These are phyloP conservation scores for Cadophora sp. DNA, from an alignment of 2,329 filamentous ascomycete genomes.

Conservation along the genomic window DNA sequence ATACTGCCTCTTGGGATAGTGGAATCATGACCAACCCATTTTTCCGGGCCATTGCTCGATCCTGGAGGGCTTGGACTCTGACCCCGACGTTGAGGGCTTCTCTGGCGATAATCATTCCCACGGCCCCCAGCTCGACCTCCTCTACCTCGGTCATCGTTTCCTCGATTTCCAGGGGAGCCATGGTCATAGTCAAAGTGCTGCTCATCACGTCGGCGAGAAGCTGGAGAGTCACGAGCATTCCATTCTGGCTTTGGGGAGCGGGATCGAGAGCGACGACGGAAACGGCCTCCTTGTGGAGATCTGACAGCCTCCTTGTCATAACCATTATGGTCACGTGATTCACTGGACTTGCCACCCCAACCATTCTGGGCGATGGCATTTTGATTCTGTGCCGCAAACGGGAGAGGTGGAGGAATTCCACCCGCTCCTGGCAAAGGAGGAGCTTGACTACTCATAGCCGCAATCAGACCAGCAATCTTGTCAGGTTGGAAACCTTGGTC, in stretches of 20 bases:
- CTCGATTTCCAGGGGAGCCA: conserved; percentile 67
- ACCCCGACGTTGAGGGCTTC: conserved; percentile 77
- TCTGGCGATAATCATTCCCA: conserved; percentile 80
- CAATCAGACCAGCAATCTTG: conserved; percentile 65
- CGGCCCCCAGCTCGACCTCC: conserved; percentile 56
- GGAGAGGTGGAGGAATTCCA: conserved; percentile 42
- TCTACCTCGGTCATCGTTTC: conserved; percentile 61
- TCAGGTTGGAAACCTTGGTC: conserved; percentile 80
- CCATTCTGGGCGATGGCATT: conserved; percentile 48
- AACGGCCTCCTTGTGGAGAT: conserved; percentile 62
- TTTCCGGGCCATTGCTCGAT: conserved; percentile 58
- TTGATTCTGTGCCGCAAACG: conserved; percentile 38
- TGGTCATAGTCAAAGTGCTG: conserved; percentile 72
- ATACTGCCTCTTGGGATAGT: conserved; percentile 78
- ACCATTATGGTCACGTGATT: conserved; percentile 61
- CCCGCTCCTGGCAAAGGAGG: conserved; percentile 42
- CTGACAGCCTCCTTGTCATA: conserved; percentile 59
- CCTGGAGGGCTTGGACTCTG: conserved; percentile 65
- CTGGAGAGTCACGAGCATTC: conserved; percentile 65
- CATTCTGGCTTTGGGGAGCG: conserved; percentile 80
- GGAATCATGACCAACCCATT: conserved; percentile 82
- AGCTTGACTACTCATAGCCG: conserved; percentile 39
- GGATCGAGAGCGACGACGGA: conserved; percentile 73
- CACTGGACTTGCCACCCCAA: conserved; percentile 47
- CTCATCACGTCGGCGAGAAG: conserved; percentile 55